A percentile compares a stretch with the other conserved stretches of the same genome.
Conservation (phyloP, 225 moss, liverwort and hornwort genomes). For the Bryoerythrophyllum caledonicum region DNA sequence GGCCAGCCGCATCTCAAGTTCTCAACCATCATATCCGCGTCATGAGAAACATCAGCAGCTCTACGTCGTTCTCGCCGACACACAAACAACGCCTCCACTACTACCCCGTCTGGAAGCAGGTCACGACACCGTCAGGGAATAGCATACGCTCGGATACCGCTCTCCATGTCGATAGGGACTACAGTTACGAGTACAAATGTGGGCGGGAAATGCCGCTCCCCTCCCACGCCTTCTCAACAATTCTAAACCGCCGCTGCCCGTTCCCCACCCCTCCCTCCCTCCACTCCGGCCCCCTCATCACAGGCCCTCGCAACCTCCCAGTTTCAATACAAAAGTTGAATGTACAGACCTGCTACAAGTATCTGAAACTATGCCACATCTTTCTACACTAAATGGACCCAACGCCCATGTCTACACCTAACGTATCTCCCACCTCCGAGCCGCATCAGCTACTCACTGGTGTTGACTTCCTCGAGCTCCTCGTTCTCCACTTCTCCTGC, state of each 20-base stretch:
- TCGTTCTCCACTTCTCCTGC: conserved; percentile 59
- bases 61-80: conserved; percentile 22
- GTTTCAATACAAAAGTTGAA: conserved; percentile 52
- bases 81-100: not conserved
- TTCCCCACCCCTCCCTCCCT: conserved; percentile 10
- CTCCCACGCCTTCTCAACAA: conserved; percentile 20
- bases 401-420: conserved; percentile 10
- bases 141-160: conserved; percentile 28
- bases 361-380: conserved; percentile 33
- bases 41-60: conserved; percentile 25
- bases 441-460: conserved; percentile 37
- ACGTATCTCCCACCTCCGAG: conserved; percentile 8
- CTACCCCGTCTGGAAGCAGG: conserved; percentile 18
- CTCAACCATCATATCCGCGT: conserved; percentile 22
- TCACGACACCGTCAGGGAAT: conserved; percentile 25
- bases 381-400: conserved; percentile 35
- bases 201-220: conserved; percentile 20
- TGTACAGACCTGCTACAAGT: conserved; percentile 52
- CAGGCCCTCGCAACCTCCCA: conserved; percentile 41
- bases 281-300: conserved; percentile 22
- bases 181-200: conserved; percentile 59
- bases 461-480: conserved; percentile 37
- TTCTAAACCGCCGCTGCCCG: conserved; percentile 20
- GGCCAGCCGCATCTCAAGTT: conserved; percentile 30
- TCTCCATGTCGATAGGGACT: conserved; percentile 41